phyloP scores from a whole-genome alignment of 495 filamentous ascomycete genomes.

The Staphylotrichum longicolle region DNA sequence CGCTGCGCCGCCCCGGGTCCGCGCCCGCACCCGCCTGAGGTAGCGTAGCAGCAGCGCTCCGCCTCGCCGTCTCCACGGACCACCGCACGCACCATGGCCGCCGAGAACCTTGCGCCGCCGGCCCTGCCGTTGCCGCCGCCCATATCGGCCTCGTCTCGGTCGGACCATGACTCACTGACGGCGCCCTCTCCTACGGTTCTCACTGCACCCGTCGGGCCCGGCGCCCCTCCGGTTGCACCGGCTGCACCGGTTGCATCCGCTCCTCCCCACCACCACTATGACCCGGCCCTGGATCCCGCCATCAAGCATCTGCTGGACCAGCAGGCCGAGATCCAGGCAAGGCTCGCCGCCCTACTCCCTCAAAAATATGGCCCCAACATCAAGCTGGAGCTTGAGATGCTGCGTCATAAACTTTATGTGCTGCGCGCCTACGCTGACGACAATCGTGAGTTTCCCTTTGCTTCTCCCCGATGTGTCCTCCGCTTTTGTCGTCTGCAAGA shows the following conservation, averaged over 20 bases:
- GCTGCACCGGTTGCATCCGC: not conserved
- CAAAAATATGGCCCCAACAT: conserved; percentile 45
- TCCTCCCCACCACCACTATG: conserved; percentile 24
- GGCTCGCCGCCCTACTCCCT: conserved; percentile 45
- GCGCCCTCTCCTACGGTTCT: conserved; percentile 26
- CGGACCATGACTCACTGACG: conserved; percentile 32
- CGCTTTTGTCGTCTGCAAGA: conserved; percentile 18
- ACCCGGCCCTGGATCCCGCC: conserved; percentile 45
- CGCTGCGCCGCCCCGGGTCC: conserved; percentile 5
- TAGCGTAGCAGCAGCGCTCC: not conserved
- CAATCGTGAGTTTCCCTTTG: conserved; percentile 41
- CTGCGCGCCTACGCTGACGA: conserved; percentile 43
- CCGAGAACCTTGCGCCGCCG: conserved; percentile 30
- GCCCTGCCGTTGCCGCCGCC: conserved; percentile 25
- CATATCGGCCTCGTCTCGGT: conserved; percentile 22
- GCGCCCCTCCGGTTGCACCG: conserved; percentile 10
- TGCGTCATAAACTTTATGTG: conserved; percentile 47
- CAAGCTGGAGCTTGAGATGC: conserved; percentile 47
- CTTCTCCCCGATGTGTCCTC: conserved; percentile 2
- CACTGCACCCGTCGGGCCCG: conserved; percentile 21
- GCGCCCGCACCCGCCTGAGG: not conserved
- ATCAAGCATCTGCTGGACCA: conserved; percentile 48
- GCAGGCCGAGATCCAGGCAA: conserved; percentile 51
- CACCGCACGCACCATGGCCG: conserved; percentile 27
- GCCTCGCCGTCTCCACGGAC: not conserved